A percentile compares a stretch with the other conserved stretches of the same genome.
phyloP scores from a whole-genome alignment of 306 rosid species.

The Prunus davidiana region DNA sequence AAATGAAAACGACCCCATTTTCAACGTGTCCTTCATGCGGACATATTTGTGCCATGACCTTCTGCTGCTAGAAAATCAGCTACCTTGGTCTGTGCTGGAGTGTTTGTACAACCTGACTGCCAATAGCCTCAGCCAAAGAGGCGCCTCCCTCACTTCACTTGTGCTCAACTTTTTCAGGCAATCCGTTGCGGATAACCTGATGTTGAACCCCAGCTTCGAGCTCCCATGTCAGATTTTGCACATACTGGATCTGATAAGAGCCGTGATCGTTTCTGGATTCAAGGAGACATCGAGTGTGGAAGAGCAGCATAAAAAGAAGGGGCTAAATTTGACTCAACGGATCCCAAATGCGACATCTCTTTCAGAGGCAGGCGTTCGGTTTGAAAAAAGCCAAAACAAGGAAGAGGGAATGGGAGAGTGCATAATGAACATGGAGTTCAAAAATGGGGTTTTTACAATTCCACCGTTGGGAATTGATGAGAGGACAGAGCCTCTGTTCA shows the following conservation, averaged over 20 bases:
- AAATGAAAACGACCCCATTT: slow-evolving; percentile 1
- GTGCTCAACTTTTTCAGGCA: not conserved
- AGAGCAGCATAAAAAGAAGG: too few species aligned
- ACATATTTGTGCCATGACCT: slow-evolving; percentile 11
- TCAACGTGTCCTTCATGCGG: not conserved
- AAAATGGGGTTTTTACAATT: not conserved
- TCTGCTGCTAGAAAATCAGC: slow-evolving; percentile 18
- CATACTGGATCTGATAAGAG: not conserved
- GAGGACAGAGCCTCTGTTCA: not conserved
- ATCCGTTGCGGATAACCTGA: not conserved
- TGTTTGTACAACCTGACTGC: not conserved
- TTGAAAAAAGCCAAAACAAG: not conserved
- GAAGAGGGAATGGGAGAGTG: accelerated
- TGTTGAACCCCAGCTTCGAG: not conserved
- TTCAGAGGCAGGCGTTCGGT: not conserved
- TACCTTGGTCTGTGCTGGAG: slow-evolving; percentile 23
- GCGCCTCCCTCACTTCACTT: not conserved
- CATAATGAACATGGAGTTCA: slow-evolving; percentile 7
- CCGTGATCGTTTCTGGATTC: not conserved
- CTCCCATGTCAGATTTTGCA: not conserved
- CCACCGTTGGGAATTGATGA: slow-evolving; percentile 16
- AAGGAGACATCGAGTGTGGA: accelerated
- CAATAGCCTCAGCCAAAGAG: not conserved
- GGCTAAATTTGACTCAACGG: not conserved
- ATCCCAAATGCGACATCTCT: slow-evolving; percentile 4